phyloP scores from a whole-genome alignment of 371 early-diverging fungal species.

The Apophysomyces variabilis region DNA sequence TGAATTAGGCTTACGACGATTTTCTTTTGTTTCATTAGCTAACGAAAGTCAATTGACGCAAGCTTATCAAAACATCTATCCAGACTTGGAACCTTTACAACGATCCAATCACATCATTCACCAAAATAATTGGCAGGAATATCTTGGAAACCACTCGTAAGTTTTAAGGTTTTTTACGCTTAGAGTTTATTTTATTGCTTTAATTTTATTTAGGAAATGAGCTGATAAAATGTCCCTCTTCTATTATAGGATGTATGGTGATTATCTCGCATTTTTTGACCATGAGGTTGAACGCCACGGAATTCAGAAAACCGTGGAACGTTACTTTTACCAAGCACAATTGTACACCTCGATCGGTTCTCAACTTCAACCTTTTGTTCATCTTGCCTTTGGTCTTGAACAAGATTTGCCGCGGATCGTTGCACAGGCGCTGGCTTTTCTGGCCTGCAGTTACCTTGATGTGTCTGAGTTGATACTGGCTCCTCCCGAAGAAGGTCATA shows the following conservation, averaged over 20 bases:
- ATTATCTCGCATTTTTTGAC: conserved; percentile 41
- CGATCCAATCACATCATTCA: conserved; percentile 13
- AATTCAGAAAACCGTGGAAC: conserved; percentile 26
- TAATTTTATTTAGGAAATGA: background rate
- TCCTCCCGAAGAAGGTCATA: background rate
- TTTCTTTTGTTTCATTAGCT: conserved; percentile 3
- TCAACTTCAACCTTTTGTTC: conserved; percentile 46
- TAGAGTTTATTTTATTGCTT: background rate
- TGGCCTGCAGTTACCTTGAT: conserved; percentile 33
- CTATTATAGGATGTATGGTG: conserved; percentile 27
- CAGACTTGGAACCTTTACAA: conserved; percentile 19
- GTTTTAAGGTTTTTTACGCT: background rate
- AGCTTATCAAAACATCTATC: conserved; percentile 15
- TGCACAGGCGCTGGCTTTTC: conserved; percentile 43
- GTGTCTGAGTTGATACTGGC: conserved; percentile 1
- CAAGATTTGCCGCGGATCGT: conserved; percentile 33
- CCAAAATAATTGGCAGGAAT: conserved; percentile 39
- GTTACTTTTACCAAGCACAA: conserved; percentile 17
- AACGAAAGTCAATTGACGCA: conserved; percentile 13
- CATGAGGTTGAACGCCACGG: conserved; percentile 27
- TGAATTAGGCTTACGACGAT: background rate
- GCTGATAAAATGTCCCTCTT: conserved; percentile 12
- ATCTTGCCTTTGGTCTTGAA: conserved; percentile 47
- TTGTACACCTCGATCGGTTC: conserved; percentile 36
- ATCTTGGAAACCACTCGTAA: conserved; percentile 38